phyloP scores from a whole-genome alignment of 139 green algal genomes.

The Penium margaritaceum region DNA sequence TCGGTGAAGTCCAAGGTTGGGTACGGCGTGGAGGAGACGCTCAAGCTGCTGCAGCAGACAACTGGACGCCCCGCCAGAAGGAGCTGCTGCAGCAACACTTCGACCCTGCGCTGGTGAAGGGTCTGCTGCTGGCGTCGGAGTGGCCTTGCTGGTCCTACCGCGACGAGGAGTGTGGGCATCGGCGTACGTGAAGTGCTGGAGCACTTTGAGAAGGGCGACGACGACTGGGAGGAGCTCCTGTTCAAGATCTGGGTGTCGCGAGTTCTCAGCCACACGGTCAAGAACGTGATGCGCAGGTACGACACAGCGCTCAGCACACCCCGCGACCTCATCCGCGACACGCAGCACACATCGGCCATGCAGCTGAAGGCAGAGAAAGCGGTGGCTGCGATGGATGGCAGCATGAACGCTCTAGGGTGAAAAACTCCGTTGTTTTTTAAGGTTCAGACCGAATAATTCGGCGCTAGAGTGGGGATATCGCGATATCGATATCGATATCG shows the following conservation, averaged over 20 bases:
- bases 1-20: slow-evolving; percentile 31
- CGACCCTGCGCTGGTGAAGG: slow-evolving; percentile 29
- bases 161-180: slow-evolving; percentile 34
- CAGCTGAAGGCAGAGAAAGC: too few relatives aligned
- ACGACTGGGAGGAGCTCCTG: slow-evolving; percentile 42
- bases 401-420: too few relatives aligned
- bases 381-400: too few relatives aligned
- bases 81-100: slow-evolving; percentile 40
- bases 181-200: slow-evolving; percentile 32
- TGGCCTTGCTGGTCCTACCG: slow-evolving; percentile 34
- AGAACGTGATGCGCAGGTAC: slow-evolving; percentile 25
- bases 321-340: slow-evolving; percentile 26
- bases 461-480: too few relatives aligned
- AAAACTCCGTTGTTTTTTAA: too few relatives aligned
- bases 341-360: slow-evolving; percentile 25
- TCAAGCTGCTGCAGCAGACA: slow-evolving; percentile 37
- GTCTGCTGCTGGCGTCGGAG: background rate
- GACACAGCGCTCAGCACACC: slow-evolving; percentile 24
- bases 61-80: slow-evolving; percentile 32
- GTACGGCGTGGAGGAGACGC: slow-evolving; percentile 43
- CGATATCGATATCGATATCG: too few relatives aligned
- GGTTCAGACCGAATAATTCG: too few relatives aligned
- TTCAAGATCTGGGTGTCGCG: slow-evolving; percentile 41
- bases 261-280: slow-evolving; percentile 41
- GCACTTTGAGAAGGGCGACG: slow-evolving; percentile 42